Conservation (phyloP, 139 green algal species). For the Volvox reticuliferus region DNA sequence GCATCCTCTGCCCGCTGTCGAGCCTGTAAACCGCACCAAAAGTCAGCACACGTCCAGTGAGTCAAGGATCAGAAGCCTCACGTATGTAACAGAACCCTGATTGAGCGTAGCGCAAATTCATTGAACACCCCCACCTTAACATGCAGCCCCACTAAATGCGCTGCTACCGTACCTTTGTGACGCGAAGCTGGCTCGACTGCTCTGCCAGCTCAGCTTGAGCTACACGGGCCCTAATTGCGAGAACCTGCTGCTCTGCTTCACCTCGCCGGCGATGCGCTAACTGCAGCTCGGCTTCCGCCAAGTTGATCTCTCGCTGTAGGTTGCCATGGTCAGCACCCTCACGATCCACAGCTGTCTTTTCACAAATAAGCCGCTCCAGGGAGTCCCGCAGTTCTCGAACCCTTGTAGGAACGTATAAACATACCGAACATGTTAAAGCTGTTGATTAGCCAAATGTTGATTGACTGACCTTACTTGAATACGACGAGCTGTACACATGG, state of each 20-base stretch:
- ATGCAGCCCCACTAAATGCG: no score
- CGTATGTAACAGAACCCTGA: no score
- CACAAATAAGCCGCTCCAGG: background rate
- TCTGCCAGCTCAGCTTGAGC: background rate
- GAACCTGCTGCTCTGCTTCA: background rate
- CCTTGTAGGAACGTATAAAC: background rate
- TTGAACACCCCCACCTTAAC: background rate
- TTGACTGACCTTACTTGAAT: background rate
- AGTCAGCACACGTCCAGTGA: background rate
- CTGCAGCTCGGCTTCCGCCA: background rate
- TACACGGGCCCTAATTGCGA: background rate
- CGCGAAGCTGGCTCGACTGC: slow-evolving; percentile 27
- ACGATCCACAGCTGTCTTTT: background rate
- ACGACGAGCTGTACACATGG: no score
- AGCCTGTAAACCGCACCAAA: background rate
- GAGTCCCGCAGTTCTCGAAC: background rate
- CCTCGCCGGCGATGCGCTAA: background rate
- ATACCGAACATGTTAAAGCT: no score
- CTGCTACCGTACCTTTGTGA: slow-evolving; percentile 16
- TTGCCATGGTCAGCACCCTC: background rate
- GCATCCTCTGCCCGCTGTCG: slow-evolving; percentile 28
- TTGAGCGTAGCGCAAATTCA: background rate
- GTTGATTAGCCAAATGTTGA: background rate
- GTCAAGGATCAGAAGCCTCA: no score
- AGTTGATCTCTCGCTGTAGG: background rate